Base-by-base conservation (phyloP, 345 rosid species). In the Acer campestre region DNA sequence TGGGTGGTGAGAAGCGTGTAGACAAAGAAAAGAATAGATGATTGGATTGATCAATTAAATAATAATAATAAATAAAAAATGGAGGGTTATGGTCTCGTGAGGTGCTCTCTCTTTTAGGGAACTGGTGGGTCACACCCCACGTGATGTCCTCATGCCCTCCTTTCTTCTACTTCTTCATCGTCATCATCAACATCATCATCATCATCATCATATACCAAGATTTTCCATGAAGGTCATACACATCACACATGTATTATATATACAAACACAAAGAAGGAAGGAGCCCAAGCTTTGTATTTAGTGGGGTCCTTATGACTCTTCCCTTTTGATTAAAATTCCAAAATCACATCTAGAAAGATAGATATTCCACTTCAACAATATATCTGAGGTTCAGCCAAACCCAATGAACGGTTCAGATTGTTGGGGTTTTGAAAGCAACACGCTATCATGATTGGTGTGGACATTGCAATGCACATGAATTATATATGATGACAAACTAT, bases 121-220 rank as follows among this genome's bases (percentile, higher is more conserved):
- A 85, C 84, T 72, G 72, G 91, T 90, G 93, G 96, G 96, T 67
- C 96, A 84, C 53, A 48, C 79, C 80, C 86, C 97, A 94, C 96
- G 94, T 94, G 97, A 82, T 86, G 83, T 80, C 81, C 87, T 87
- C 59, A 70, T 84, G 88, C 85, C 46, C 71, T 46, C 56, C 49
- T 46, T 48, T 35, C 51, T 42, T 75, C 74, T 71, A 29, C 64
- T 29, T 56, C 12, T 23, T 2, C 40, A 1, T 56, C 62, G 58
- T 46, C 46, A 64, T 68, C 77, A 61, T 59, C 65, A 25, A 25
- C 27, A 25, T 25, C n/a, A n/a, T n/a, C n/a, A n/a, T n/a, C n/a
- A 8, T 63, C 74, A 79, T 81, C 61, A 75, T 80, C 10, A 35
- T 35, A 35, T 35, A 35, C 38, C 38, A 56, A 74, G 76, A 76